phyloP scores from a whole-genome alignment of 768 basidiomycete genomes.

The Termitomyces titanicus region DNA sequence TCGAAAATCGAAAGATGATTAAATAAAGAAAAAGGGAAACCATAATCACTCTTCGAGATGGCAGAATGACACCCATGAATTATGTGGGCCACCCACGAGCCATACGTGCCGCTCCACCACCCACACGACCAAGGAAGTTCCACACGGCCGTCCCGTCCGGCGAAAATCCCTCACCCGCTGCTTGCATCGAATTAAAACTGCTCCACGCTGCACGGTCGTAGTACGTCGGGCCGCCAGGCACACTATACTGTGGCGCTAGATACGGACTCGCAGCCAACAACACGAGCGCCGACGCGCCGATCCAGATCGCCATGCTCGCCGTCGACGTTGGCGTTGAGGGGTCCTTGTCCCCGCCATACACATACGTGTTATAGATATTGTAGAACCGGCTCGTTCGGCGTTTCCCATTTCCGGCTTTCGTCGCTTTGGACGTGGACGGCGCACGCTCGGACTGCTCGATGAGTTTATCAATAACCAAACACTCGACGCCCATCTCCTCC shows the following conservation, averaged over 20 bases:
- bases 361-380: conserved; percentile 82
- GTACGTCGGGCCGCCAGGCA: conserved; percentile 67
- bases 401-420: conserved; percentile 16
- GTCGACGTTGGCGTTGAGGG: conserved; percentile 32
- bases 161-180: conserved; percentile 66
- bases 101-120: conserved; percentile 71
- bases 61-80: not conserved
- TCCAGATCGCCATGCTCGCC: conserved; percentile 46
- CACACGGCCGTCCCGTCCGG: conserved; percentile 62
- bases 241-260: conserved; percentile 49
- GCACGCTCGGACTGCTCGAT: conserved; percentile 36
- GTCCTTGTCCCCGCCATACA: conserved; percentile 39
- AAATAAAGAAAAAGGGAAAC: not conserved
- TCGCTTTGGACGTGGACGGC: conserved; percentile 15
- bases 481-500: conserved; percentile 75
- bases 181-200: conserved; percentile 71
- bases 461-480: conserved; percentile 71
- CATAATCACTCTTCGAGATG: too few species aligned
- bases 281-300: conserved; percentile 60
- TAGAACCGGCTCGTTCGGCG: conserved; percentile 59
- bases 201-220: conserved; percentile 80
- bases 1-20: not conserved
- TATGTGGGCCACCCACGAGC: conserved; percentile 79
- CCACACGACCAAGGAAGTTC: conserved; percentile 67
- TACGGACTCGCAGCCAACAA: conserved; percentile 61